Base-by-base conservation (phyloP, 1,284 basidiomycete genomes). In the Cutaneotrichosporon spelunceum region DNA sequence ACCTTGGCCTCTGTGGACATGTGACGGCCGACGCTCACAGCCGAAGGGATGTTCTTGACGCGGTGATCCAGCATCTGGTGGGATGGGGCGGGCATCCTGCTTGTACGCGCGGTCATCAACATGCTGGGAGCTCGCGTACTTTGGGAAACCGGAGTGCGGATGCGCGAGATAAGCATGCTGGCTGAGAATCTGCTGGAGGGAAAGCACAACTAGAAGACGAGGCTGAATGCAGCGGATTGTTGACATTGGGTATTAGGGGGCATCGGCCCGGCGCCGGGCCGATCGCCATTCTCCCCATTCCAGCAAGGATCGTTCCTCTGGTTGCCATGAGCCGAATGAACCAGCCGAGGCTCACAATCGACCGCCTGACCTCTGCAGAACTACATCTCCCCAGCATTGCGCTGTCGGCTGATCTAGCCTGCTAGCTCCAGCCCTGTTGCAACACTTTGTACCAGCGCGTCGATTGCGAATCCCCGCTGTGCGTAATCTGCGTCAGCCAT, bases 381-480 rank as follows among this genome's bases (percentile, higher is more conserved):
- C 39, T 42, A 42, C n/a, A n/a, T 42, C 39, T n/a, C 19, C 19
- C 16, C 39, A 3, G 6, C 19, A 42, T 42, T 42, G 39, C 19
- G 39, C 39, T 19, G 39, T 6, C 39, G 39, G 39, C 39, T 42
- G 39, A 42, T 42, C 39, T 26, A 26, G 23, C 24, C 23, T 23
- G 85, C 84, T 63, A 90, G 76, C 58, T 86, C 82, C 69, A 85
- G 86, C 0, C 90, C 91, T 16, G 82, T 80, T 0, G 88, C 90
- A 61, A 91, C 84, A 72, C 89, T 86, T 29, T 84, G 83, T 9
- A 93, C 78, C 59, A 86, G 84, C 7, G 90, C 89, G 67, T 94
- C 91, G 16, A 93, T 81, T 0, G 86, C 82, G 71, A 87, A 91
- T 7, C 87, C 89, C 83, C 88, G 85, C 68, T 79, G 75, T 66